Base-by-base conservation (phyloP, 164 flowering plant species). In the Liriodendron chinense region DNA sequence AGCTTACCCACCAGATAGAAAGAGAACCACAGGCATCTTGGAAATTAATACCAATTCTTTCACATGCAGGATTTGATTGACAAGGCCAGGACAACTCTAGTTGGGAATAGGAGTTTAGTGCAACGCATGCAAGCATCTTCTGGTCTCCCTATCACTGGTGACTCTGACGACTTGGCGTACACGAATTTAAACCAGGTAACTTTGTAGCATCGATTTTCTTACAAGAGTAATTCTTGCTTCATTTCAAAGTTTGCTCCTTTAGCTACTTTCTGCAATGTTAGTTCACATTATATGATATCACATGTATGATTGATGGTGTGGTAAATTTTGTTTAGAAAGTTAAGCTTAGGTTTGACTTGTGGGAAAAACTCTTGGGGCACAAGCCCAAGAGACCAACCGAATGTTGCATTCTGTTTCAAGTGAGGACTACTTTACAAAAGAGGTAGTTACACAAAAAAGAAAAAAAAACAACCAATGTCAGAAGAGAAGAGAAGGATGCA, bases 111-210 rank as follows among this genome's bases (percentile, higher is more conserved):
- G 79, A 84, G 77, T 70, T 72, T 84, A 56, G n/a, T 95, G 82
- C 93, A 88, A 80, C 84, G 84, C 65, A 83, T 92, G 89, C 93
- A 92, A 84, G 83, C 83, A 22, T 87, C 91, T 18, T 75, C 83
- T 61, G 92, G 92, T 56, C 71, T 89, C 72, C 79, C 90, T 34
- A 21, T 68, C 68, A 73, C 82, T 12, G 74, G 71, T 69, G 94
- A 88, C 77, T 79, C 82, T 63, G 93, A 88, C 73, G 93, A 95
- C 79, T 57, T 87, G 26, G 91, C 91, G 16, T 92, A 80, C 69
- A 73, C 84, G 12, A 87, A 86, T 85, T 91, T 95, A 75, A 92
- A 89, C 68, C 89, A 93, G 97, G 98, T 95, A 56, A 47, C 8
- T 47, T 50, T 28, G 18, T 3, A 26, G 23, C 47, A 69, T 24